Evolutionary conservation across 1,139 yeast species (phyloP).

Genomic region (Geotrichum cucujoidarum): DNA sequence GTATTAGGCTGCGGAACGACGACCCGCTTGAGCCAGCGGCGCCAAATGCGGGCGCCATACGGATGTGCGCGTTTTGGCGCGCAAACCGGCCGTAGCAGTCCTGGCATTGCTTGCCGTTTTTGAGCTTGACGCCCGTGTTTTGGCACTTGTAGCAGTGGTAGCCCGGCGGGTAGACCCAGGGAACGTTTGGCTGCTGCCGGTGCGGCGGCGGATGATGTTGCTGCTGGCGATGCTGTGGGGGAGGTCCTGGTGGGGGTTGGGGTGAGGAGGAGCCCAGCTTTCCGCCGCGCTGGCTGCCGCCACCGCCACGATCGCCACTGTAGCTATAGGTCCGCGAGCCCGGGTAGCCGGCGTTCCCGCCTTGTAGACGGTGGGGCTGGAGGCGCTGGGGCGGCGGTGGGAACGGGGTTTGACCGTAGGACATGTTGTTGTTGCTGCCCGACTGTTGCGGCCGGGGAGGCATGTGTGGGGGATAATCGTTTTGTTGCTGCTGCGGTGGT

Average conservation of each 20-base stretch:
- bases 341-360: slow-evolving; percentile 51
- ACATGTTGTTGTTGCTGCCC: slow-evolving; percentile 13
- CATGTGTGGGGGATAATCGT: slow-evolving; percentile 10
- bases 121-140: slow-evolving; percentile 66
- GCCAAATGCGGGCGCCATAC: not conserved
- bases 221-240: slow-evolving; percentile 14
- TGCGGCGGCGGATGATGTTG: slow-evolving; percentile 22
- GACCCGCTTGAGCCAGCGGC: not conserved
- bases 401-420: slow-evolving; percentile 8
- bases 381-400: slow-evolving; percentile 18
- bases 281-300: slow-evolving; percentile 6
- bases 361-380: slow-evolving; percentile 21
- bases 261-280: too few species aligned
- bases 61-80: slow-evolving; percentile 28
- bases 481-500: slow-evolving; percentile 13
- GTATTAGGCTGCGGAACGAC: not conserved
- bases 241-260: slow-evolving; percentile 14
- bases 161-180: slow-evolving; percentile 63
- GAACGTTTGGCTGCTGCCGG: slow-evolving; percentile 39
- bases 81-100: slow-evolving; percentile 68
- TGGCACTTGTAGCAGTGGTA: slow-evolving; percentile 64
- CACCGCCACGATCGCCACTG: not conserved
- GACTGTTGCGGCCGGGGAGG: slow-evolving; percentile 18
- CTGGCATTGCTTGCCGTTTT: slow-evolving; percentile 63
- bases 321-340: slow-evolving; percentile 45